Evolutionary conservation across 2,329 filamentous ascomycete species (phyloP), one percentile per base, ranked within the genome.

Genomic region (Ophiognomonia clavigignenti-juglandacearum): DNA sequence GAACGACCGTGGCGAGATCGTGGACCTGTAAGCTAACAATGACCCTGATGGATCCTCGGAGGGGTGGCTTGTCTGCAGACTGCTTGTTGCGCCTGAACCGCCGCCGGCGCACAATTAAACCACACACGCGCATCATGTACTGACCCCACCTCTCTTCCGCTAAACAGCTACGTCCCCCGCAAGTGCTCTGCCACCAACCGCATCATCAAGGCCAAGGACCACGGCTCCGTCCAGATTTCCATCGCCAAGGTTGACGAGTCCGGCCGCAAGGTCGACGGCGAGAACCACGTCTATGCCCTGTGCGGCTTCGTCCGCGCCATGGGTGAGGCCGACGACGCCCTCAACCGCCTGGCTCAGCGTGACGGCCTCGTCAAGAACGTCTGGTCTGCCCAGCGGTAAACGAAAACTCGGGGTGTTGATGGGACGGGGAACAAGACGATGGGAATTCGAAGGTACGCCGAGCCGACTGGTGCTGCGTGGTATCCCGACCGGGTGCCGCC

Each of bases 201-300:
- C 78, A 96, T 97, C 82, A 97, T 98, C 85, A 96, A 96, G 82
- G 90, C 93, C 80, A 96, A 97, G 81, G 93, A 98, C 78, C 93
- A 98, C 83, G 92, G 89, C 65, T 95, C 88, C 56, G 93, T 97
- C 64, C 93, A 98, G 77, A 89, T 98, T 74, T 88, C 86, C 64
- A 80, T 98, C 70, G 92, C 86, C 74, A 97, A 96, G 81, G 93
- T 98, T 64, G 92, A 97, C 74, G 93, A 98, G 85, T 95, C 91
- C 78, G 93, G 93, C 71, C 88, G 91, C 65, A 90, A 91, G 60
- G 67, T 83, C 77, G 89, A 88, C 61, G 90, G 92, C 74, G 93
- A 96, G 80, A 95, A 91, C 85, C 87, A 96, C 75, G 85, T 88
- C 69, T 98, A 96, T 72, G 92, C 93, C 63, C 86, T 98, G 59